Base-by-base conservation (phyloP, 768 basidiomycete genomes). In the Podaxis rugospora region DNA sequence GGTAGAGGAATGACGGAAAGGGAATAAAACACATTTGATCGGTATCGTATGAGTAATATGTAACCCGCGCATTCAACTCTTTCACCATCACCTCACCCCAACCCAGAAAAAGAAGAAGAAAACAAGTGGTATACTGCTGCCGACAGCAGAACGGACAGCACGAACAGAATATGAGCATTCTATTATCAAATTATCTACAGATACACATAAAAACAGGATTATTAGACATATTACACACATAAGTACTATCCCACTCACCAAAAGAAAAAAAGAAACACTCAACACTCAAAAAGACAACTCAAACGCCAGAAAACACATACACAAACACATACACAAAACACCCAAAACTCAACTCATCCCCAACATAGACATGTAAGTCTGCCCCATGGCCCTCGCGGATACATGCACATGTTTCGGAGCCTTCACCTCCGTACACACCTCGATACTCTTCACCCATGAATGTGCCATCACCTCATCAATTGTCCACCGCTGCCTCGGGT, bases 401-500 rank as follows among this genome's bases (percentile, higher is more conserved):
- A 83, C 83, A 73, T 93, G 92, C 49, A 90, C 80, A 74, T 93
- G 92, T 36, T 76, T 80, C 62, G 92, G 86, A 62, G 81, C 78
- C 61, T 76, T 68, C 46, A 81, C 83, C 56, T 81, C 77, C 73
- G 89, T 83, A 72, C 94, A 97, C 13, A 95, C 85, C 76, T 95
- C 90, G 64, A 97, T 90, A 32, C 79, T 71, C 74, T 83, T 75
- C 56, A 96, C 76, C 95, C 95, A 98, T 61, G 85, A 66, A 66
- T 95, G 85, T 64, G 78, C 78, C 62, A 95, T 76, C 57, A 90
- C 84, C 57, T 93, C 90, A 66, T 98, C 95, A 66, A 96, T 90
- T 51, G 83, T 75, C 59, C 78, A 78, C 27, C 96, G 79, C 49
- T 78, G 72, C 72, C 89, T 89, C 23, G 95, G 93, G 68, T 97